These are phyloP conservation scores for Fusarium hostae DNA, from an alignment of 2,329 filamentous ascomycete genomes.

Conservation along the genomic window DNA sequence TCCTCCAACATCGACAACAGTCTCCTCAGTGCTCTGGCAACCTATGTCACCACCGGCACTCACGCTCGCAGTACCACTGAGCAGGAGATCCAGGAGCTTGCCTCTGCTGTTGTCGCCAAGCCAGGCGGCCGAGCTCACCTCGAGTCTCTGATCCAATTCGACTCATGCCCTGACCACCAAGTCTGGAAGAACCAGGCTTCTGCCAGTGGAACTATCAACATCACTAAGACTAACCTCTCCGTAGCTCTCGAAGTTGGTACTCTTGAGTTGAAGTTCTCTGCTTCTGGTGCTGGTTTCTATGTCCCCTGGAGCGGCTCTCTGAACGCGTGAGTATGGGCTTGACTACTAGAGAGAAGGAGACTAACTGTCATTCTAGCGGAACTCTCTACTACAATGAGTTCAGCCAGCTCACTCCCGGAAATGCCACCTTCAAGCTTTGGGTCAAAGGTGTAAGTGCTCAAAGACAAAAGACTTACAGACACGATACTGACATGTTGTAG, in stretches of 20 bases:
- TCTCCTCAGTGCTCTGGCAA: neutral
- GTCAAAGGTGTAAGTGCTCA: neutral
- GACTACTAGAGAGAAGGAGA: no score
- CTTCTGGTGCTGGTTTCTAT: neutral
- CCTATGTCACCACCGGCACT: neutral
- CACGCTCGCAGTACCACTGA: neutral
- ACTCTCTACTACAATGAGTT: neutral
- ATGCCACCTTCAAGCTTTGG: neutral
- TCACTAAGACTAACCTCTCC: neutral
- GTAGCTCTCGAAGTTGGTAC: neutral
- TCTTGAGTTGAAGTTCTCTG: neutral
- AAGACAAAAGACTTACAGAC: fast-evolving
- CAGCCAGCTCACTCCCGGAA: neutral
- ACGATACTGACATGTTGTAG: neutral
- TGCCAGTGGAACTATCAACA: neutral
- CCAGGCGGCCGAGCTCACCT: neutral
- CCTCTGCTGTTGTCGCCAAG: neutral
- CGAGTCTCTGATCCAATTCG: neutral
- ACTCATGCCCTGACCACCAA: neutral
- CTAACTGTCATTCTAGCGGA: neutral
- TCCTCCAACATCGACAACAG: neutral
- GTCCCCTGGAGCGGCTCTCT: neutral
- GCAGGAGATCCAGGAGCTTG: neutral
- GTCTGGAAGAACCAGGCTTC: neutral
- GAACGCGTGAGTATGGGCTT: neutral